Conservation (phyloP, 2,329 filamentous ascomycete species). For the Fusarium staphyleae region DNA sequence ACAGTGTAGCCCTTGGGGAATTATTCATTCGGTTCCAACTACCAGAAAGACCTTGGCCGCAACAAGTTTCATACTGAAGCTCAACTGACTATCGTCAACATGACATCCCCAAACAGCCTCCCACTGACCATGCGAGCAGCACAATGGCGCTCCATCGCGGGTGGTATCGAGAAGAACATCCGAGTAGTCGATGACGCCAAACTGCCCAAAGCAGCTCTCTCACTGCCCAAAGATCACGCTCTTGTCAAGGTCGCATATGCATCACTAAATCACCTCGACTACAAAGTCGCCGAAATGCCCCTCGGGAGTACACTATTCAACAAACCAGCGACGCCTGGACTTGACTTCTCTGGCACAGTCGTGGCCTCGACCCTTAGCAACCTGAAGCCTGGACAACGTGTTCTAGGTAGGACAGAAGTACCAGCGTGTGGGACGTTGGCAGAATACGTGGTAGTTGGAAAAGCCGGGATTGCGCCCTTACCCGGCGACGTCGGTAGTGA, state of each 20-base stretch:
- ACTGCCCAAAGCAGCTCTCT: slow-evolving; percentile 4
- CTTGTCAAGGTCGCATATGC: slow-evolving; percentile 29
- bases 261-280: slow-evolving; percentile 35
- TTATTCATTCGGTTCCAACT: too few relatives aligned
- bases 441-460: slow-evolving; percentile 25
- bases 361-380: not conserved
- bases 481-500: not conserved
- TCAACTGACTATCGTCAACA: not conserved
- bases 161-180: slow-evolving; percentile 32
- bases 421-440: slow-evolving; percentile 17
- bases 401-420: slow-evolving; percentile 23
- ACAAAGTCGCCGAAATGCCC: slow-evolving; percentile 31
- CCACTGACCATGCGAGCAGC: slow-evolving; percentile 27
- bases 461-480: slow-evolving; percentile 4
- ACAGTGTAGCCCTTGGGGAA: too few relatives aligned
- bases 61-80: too few relatives aligned
- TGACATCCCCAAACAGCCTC: slow-evolving; percentile 9
- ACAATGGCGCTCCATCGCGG: slow-evolving; percentile 26
- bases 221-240: slow-evolving; percentile 7
- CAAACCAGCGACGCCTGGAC: slow-evolving; percentile 22
- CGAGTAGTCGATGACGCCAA: not conserved
- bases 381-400: slow-evolving; percentile 7
- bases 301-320: slow-evolving; percentile 7
- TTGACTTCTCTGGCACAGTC: slow-evolving; percentile 32
- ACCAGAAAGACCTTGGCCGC: too few relatives aligned